Evolutionary conservation across 495 filamentous ascomycete species (phyloP).

Genomic region (Penicillium goetzii): DNA sequence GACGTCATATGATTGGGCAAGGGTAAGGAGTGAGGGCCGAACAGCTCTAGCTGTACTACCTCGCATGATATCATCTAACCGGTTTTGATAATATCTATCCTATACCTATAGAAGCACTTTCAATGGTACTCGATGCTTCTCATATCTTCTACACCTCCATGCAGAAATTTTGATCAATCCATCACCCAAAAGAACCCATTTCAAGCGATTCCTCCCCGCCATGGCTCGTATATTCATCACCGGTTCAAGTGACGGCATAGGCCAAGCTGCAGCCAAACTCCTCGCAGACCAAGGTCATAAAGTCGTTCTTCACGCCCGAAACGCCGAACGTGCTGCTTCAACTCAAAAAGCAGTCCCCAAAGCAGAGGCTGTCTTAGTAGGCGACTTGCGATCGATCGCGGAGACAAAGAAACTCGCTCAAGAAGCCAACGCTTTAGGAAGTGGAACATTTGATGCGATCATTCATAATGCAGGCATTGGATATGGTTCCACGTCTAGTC

Average conservation of each 20-base stretch:
- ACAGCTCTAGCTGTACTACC: neutral
- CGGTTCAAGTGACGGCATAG: slow-evolving; percentile 53
- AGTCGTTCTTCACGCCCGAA: slow-evolving; percentile 62
- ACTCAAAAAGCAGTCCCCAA: slow-evolving; percentile 50
- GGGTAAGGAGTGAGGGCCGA: neutral
- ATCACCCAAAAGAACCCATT: neutral
- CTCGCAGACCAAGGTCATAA: slow-evolving; percentile 56
- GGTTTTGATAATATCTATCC: neutral
- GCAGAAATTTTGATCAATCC: neutral
- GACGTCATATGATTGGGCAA: neutral
- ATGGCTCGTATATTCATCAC: slow-evolving; percentile 64
- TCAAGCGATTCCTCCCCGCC: neutral
- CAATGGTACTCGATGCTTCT: neutral
- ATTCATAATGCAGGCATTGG: slow-evolving; percentile 63
- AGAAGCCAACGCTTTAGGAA: slow-evolving; percentile 46
- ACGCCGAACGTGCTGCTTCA: slow-evolving; percentile 49
- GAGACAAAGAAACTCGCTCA: slow-evolving; percentile 57
- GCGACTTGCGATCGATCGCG: slow-evolving; percentile 54
- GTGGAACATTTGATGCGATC: slow-evolving; percentile 56
- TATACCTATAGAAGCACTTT: too few species aligned
- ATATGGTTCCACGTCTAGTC: slow-evolving; percentile 36
- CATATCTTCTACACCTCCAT: neutral
- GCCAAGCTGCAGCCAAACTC: slow-evolving; percentile 51
- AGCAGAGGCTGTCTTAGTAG: slow-evolving; percentile 53
- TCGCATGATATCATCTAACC: neutral